A percentile compares a stretch with the other conserved stretches of the same genome.
phyloP scores from a whole-genome alignment of 768 basidiomycete species.

The Tulasnella sp. region DNA sequence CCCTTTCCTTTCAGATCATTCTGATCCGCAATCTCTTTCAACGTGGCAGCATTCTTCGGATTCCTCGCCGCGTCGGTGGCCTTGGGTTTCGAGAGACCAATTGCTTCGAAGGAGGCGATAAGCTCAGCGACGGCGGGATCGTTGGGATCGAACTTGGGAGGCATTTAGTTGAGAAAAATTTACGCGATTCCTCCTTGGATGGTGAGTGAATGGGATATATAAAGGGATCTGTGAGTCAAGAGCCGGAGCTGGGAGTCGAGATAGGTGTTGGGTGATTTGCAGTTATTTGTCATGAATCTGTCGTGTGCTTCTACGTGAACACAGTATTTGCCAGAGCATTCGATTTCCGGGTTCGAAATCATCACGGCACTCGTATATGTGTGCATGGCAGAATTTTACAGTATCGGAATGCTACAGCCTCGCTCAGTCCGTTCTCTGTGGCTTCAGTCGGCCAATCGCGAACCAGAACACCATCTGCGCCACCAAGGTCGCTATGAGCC shows the following conservation, averaged over 20 bases:
- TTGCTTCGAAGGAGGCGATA: constrained; percentile 57
- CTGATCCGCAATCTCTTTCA: constrained; percentile 60
- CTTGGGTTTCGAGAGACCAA: constrained; percentile 68
- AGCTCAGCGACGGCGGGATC: constrained; percentile 37
- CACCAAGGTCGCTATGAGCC: constrained; percentile 53
- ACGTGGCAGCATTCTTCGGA: constrained; percentile 61
- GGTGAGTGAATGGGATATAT: neutral
- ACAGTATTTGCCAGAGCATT: neutral
- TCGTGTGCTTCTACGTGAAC: neutral
- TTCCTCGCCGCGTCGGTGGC: constrained; percentile 77
- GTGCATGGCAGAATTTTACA: neutral
- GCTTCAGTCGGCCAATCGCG: neutral
- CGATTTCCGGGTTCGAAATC: neutral
- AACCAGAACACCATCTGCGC: constrained; percentile 48
- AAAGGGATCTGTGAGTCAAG: neutral
- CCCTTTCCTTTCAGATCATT: constrained; percentile 39
- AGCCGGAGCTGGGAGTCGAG: neutral
- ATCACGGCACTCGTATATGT: neutral
- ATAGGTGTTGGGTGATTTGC: neutral
- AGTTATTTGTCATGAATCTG: neutral
- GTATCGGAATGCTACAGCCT: neutral
- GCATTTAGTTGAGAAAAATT: constrained; percentile 25
- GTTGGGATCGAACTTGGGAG: constrained; percentile 35
- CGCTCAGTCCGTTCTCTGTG: neutral
- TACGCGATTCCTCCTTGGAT: neutral